Evolutionary conservation across 139 green algal species (phyloP).

Genomic region (Chlamydomonas sp.): DNA sequence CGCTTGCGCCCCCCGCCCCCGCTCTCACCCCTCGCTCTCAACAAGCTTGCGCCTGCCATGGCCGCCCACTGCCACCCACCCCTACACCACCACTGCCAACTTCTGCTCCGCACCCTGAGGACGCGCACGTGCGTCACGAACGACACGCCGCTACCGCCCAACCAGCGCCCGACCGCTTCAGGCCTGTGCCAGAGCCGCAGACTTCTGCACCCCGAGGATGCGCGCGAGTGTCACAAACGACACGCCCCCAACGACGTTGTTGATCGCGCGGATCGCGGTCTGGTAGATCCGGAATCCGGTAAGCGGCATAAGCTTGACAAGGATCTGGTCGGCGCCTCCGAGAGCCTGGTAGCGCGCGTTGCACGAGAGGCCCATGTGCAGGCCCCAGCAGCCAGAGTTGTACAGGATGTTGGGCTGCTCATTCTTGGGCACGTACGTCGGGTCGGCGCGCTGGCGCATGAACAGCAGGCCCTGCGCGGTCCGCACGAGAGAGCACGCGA

Average conservation of each 20-base stretch:
- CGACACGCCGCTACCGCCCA: no score
- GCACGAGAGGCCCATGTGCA: constrained; percentile 88
- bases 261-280: constrained; percentile 66
- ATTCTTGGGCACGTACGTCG: constrained; percentile 62
- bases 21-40: no score
- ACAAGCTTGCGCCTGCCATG: no score
- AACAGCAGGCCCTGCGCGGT: constrained; percentile 60
- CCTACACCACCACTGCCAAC: no score
- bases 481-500: no score
- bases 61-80: no score
- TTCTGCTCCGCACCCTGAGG: no score
- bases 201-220: constrained; percentile 80
- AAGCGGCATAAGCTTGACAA: constrained; percentile 62
- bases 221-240: constrained; percentile 86
- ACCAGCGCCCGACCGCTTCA: not conserved
- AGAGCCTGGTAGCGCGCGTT: constrained; percentile 92
- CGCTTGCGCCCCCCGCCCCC: no score
- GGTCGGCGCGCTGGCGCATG: constrained; percentile 36
- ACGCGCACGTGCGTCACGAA: no score
- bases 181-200: constrained; percentile 18
- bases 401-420: constrained; percentile 66
- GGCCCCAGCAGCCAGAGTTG: constrained; percentile 81
- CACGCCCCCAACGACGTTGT: constrained; percentile 88
- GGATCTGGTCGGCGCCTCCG: constrained; percentile 79
- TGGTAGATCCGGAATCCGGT: constrained; percentile 70